Evolutionary conservation across 352 stramenopile species (phyloP).

Genomic region (Phytophthora aleatoria): DNA sequence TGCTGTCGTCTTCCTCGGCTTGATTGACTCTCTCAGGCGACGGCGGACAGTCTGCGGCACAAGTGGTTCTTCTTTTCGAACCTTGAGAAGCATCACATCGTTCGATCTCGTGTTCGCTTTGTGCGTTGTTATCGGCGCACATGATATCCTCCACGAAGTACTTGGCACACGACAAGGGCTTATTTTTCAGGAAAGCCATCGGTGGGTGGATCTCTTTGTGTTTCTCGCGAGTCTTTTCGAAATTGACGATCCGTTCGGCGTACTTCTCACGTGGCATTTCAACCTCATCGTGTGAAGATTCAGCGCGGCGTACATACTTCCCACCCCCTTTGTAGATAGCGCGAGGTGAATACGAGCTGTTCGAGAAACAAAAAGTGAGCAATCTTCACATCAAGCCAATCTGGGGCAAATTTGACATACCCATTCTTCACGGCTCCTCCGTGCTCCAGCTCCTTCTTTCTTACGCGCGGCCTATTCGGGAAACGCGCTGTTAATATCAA

Average conservation of each 20-base stretch:
- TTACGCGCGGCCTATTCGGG: conserved; percentile 42
- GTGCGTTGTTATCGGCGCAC: conserved; percentile 22
- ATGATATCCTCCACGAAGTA: conserved; percentile 67
- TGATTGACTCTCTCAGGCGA: conserved; percentile 34
- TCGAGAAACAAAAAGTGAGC: not conserved
- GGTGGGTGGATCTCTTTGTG: conserved; percentile 74
- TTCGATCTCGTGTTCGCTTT: conserved; percentile 19
- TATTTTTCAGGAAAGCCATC: conserved; percentile 60
- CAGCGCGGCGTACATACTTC: conserved; percentile 42
- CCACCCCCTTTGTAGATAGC: conserved; percentile 62
- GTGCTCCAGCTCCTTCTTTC: conserved; percentile 48
- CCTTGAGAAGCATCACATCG: conserved; percentile 1
- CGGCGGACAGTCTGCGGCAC: conserved; percentile 22
- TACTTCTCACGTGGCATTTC: conserved; percentile 48
- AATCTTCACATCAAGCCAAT: not conserved
- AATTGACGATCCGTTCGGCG: conserved; percentile 49
- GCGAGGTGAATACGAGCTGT: conserved; percentile 53
- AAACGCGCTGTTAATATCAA: not conserved
- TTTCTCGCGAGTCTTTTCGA: conserved; percentile 64
- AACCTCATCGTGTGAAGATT: conserved; percentile 15
- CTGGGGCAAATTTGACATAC: conserved; percentile 20
- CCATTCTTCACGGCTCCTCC: conserved; percentile 51
- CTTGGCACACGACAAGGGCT: conserved; percentile 58
- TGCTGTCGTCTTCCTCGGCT: conserved; percentile 20
- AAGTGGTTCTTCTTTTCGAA: conserved; percentile 28